phyloP scores from a whole-genome alignment of 306 rosid genomes.

The Prunus kanzakura region DNA sequence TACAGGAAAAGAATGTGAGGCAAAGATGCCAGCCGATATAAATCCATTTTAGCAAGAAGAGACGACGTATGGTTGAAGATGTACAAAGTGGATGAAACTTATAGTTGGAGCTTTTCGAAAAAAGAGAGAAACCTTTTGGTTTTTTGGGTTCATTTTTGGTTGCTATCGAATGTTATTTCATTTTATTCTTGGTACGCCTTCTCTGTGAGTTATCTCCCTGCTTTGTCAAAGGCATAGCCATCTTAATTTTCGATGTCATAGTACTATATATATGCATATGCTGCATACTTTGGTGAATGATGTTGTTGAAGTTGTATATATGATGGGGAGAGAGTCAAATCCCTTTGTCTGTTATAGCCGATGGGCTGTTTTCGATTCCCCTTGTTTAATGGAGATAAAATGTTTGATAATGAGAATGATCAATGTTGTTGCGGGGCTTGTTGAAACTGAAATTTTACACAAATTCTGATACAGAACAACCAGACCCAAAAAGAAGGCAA shows the following conservation, averaged over 20 bases:
- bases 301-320: constrained; percentile 50
- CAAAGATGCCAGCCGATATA: constrained; percentile 52
- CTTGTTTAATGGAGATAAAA: constrained; percentile 7
- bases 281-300: constrained; percentile 30
- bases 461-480: no score
- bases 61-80: constrained; percentile 27
- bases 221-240: constrained; percentile 30
- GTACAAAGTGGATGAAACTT: constrained; percentile 23
- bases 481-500: no score
- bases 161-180: constrained; percentile 21
- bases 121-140: constrained; percentile 19
- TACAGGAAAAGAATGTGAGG: constrained; percentile 58
- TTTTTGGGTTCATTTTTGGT: constrained; percentile 34
- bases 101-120: constrained; percentile 45
- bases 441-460: not conserved
- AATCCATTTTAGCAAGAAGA: constrained; percentile 29
- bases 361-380: constrained; percentile 14
- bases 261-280: constrained; percentile 11
- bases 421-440: not conserved
- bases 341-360: constrained; percentile 37
- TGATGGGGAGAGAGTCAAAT: constrained; percentile 26
- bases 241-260: constrained; percentile 25
- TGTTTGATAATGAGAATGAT: not conserved
- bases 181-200: constrained; percentile 22
- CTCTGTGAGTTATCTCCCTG: constrained; percentile 25